Evolutionary conservation across 352 stramenopile species (phyloP).

Genomic region (Phytophthora multivora): DNA sequence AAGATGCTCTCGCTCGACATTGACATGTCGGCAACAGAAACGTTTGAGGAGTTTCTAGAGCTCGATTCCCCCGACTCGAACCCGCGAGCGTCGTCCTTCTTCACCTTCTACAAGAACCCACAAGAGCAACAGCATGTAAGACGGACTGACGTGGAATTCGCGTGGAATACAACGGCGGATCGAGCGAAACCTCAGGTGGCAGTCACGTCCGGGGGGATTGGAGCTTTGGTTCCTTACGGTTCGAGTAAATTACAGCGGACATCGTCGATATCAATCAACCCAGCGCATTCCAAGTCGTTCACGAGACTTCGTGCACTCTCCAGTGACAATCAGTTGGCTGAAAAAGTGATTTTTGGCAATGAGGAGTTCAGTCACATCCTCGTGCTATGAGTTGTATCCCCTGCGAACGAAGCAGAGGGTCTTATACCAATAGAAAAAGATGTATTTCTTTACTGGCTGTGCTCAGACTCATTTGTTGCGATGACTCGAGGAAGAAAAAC

Average conservation of each 20-base stretch:
- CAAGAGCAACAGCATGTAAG: not conserved
- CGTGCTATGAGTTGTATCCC: not conserved
- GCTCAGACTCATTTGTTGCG: slow-evolving; percentile 12
- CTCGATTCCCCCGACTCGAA: slow-evolving; percentile 11
- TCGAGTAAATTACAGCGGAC: slow-evolving; percentile 3
- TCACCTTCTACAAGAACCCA: slow-evolving; percentile 4
- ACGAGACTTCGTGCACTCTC: slow-evolving; percentile 13
- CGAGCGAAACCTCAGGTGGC: not conserved
- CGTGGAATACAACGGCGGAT: slow-evolving; percentile 1
- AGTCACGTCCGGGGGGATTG: not conserved
- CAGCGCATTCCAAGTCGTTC: slow-evolving; percentile 11
- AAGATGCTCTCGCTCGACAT: not conserved
- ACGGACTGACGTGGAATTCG: not conserved
- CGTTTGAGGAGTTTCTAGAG: slow-evolving; percentile 3
- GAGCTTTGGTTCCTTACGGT: not conserved
- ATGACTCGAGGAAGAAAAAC: slow-evolving; percentile 6
- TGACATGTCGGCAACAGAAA: slow-evolving; percentile 1
- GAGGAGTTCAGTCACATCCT: not conserved
- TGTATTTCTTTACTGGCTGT: not conserved
- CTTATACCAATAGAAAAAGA: not conserved
- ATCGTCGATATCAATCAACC: slow-evolving; percentile 6
- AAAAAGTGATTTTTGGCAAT: not conserved
- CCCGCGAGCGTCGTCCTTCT: slow-evolving; percentile 3
- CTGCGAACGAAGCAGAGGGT: not conserved
- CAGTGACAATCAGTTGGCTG: slow-evolving; percentile 1